Conservation (phyloP, 106 monocot species). For the Platanthera zijinensis region DNA sequence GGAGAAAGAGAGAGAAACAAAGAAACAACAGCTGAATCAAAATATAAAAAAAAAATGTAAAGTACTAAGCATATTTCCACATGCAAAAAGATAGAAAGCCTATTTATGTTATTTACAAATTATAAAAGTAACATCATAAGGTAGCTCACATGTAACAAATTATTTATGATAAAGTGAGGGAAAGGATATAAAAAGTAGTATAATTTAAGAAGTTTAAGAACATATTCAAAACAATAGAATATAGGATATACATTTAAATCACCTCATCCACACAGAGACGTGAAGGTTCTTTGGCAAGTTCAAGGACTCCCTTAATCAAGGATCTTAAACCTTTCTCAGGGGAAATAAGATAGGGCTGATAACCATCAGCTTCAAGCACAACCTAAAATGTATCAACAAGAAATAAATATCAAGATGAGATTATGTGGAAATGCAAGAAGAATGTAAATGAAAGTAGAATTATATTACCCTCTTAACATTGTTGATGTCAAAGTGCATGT, state of each 20-base stretch:
- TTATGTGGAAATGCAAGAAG: background rate
- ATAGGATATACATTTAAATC: background rate
- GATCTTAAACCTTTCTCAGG: slow-evolving; percentile 85
- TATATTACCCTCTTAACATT: slow-evolving; percentile 93
- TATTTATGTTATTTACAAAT: background rate
- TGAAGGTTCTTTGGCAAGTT: slow-evolving; percentile 81
- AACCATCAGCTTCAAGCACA: slow-evolving; percentile 97
- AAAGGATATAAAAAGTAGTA: background rate
- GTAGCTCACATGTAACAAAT: background rate
- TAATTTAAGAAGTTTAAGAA: background rate
- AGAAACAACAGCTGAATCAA: background rate
- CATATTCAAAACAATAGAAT: background rate
- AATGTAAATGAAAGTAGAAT: background rate
- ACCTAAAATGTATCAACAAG: slow-evolving; percentile 35
- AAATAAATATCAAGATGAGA: background rate
- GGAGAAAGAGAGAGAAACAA: background rate
- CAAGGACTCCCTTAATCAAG: slow-evolving; percentile 67
- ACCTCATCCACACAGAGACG: slow-evolving; percentile 96
- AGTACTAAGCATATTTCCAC: background rate
- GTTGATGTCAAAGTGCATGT: slow-evolving; percentile 91
- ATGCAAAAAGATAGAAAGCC: background rate
- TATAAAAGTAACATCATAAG: background rate
- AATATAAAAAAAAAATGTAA: background rate
- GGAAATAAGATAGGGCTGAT: slow-evolving; percentile 93
- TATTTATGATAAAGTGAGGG: background rate